Base-by-base conservation (phyloP, 768 basidiomycete genomes). In the Amanita rubescens region DNA sequence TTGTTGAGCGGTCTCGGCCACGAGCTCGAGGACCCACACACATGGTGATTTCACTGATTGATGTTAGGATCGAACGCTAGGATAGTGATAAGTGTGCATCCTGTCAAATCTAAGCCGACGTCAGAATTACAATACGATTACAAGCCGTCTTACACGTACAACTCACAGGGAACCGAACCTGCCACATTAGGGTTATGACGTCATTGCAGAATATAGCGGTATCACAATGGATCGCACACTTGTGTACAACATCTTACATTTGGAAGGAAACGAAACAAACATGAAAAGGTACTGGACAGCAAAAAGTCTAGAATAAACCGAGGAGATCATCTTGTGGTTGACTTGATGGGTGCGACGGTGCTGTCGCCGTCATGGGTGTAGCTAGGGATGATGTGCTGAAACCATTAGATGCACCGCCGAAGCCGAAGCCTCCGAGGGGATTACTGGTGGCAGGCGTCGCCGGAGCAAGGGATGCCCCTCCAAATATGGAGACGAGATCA, bases 401-500 rank as follows among this genome's bases (percentile, higher is more conserved):
- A 51, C 59, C 57, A 55, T 39, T 19, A 8, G 35, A 20, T 14
- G 53, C 43, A 41, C 58, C 49, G 51, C 57, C 55, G 42, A 47
- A 60, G 22, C 63, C 58, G 57, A 65, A 67, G 46, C 60, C 35
- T 51, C 57, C 53, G 41, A 61, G 55, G 24, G 51, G 42, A 52
- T 55, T 54, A 33, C 55, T 43, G 48, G 55, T 41, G 27, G 41
- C 41, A 22, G 61, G 38, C 19, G 62, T 53, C 43, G 55, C 22
- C 11, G 53, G 43, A 1, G 45, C 53, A 14, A 46, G 39, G 19
- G 51, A 47, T 8, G 48, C 48, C 62, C 71, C 62, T 14, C 90
- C 91, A 65, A 96, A 96, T 59, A 96, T 90, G 7, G 92, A 94
- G 20, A 94, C 92, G 10, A 96, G 77, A 65, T 96, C 93, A 67